Base-by-base conservation (phyloP, 2,329 filamentous ascomycete species). In the Cadophora gregata region DNA sequence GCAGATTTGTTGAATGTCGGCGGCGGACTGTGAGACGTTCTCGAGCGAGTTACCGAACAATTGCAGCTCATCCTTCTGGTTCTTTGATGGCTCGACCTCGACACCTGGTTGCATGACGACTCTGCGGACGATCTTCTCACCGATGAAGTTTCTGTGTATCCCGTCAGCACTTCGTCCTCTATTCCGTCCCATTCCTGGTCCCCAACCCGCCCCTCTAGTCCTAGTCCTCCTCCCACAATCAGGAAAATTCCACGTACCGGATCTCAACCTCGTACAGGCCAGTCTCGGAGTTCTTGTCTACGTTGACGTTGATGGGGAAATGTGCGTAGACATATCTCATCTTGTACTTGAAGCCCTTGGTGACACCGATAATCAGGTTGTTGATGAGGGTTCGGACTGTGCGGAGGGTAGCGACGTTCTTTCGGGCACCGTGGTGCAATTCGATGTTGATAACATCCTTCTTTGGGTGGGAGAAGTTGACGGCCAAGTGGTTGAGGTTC, bases 251-350 rank as follows among this genome's bases (percentile, higher is more conserved):
- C 59, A 82, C 90, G 78, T 90, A 95, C 91, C 96, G 91, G 87
- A 99, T 98, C 90, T 99, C 96, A 80, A 99, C 92, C 84, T 97
- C 92, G 81, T 80, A 91, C 77, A 90, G 84, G 76, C 90, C 94
- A 72, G 93, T 96, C 86, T 98, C 96, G 80, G 83, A 82, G 89
- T 95, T 95, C 91, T 97, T 94, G 79, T 97, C 93, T 77, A 99
- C 84, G 88, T 97, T 98, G 86, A 99, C 95, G 89, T 99, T 99
- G 93, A 99, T 99, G 85, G 96, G 96, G 82, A 99, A 99, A 91
- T 99, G 96, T 82, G 96, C 96, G 84, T 99, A 99, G 84, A 99
- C 96, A 87, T 99, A 99, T 80, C 96, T 93, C 95, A 99, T 98
- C 93, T 99, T 99, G 92, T 99, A 99, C 88, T 96, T 96, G 93